Evolutionary conservation across 2,329 filamentous ascomycete genomes (phyloP), one percentile per base, ranked within the genome.

Genomic region (Monosporascus cannonballus): DNA sequence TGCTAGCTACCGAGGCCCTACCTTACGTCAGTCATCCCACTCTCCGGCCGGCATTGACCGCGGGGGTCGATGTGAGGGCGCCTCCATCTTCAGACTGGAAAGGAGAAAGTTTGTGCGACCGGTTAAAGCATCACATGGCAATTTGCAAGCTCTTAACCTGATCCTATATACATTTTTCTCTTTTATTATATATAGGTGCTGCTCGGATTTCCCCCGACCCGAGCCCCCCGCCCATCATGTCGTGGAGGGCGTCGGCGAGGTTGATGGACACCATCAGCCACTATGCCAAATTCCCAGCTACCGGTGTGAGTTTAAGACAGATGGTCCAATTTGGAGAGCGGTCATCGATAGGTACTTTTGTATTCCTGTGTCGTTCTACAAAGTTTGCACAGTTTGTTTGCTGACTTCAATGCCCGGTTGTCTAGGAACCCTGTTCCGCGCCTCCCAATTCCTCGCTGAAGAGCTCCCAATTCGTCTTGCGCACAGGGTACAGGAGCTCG

Each of bases 271-370:
- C 89, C 78, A 96, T 96, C 86, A 85, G 87, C 73, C 91, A 96
- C 76, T 96, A 96, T 81, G 90, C 91, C 71, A 90, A 85, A 73
- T 99, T 97, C 73, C 94, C 94, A 60, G 94, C 94, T 56, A 99
- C 94, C 15, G 94, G 94, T 66, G 89, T 95, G 65, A 96, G 92
- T 70, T 80, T 99, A 73, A 84, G 94, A 71, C 94, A 99, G 80
- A 99, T 99, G 94, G 93, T 97, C 54, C 93, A 97, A 72, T 97
- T 97, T 71, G 93, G 93, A 68, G 91, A 96, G 76, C 89, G 85
- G 70, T 92, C 93, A 50, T 96, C 92, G 17, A 89, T 86, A 64
- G 90, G 90, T 94, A 77, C 66, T 80, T 71, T 53, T 44, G n/a
- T 27, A 34, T 51, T 47, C 14, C 47, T 20, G 24, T 38, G 42